Evolutionary conservation across 768 basidiomycete genomes (phyloP), one percentile per base, ranked within the genome.

Genomic region (Macrolepiota fuliginosa): DNA sequence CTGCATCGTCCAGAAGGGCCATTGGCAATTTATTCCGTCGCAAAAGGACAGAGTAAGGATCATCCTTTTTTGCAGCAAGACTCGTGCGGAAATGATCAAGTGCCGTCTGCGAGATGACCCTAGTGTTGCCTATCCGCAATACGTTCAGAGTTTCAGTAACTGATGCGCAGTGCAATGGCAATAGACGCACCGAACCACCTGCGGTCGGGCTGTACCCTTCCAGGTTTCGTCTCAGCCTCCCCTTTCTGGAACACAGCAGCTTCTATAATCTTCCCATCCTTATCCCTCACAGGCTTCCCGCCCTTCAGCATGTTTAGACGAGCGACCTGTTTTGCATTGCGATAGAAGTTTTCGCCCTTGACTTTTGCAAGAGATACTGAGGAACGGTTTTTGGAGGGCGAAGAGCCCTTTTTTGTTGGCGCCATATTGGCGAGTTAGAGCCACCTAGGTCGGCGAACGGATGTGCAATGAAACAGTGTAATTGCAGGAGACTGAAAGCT

Each of bases 311-410:
- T 90, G 80, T 97, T 98, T 58, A 95, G 84, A 63, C 89, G 81
- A 32, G 81, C 78, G 39, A 88, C 94, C 69, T 87, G 81, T 72
- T 98, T 98, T 47, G 94, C 95, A 90, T 95, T 87, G 74, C 95
- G 92, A 78, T 97, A 99, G 79, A 98, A 98, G 74, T 96, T 99
- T 79, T 97, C 94, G 70, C 95, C 96, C 71, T 94, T 94, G 65
- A 90, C 84, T 72, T 81, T 89, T 66, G 85, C 83, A 47, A 92
- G 77, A 3, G 84, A 79, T 1, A 83, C 66, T n/a, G 83, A 81
- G 1, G 80, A 81, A 58, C 74, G 73, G 15, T 74, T 71, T 64
- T 81, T 82, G 6, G 77, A 72, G 17, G 76, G 68, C 0, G 77
- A 71, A 27, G 56, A 62, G 1, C 70, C 49, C 59, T 79, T 80